These are phyloP conservation scores for Aspergillus aculeatus DNA, from an alignment of 2,329 filamentous ascomycete genomes.

Conservation along the genomic window DNA sequence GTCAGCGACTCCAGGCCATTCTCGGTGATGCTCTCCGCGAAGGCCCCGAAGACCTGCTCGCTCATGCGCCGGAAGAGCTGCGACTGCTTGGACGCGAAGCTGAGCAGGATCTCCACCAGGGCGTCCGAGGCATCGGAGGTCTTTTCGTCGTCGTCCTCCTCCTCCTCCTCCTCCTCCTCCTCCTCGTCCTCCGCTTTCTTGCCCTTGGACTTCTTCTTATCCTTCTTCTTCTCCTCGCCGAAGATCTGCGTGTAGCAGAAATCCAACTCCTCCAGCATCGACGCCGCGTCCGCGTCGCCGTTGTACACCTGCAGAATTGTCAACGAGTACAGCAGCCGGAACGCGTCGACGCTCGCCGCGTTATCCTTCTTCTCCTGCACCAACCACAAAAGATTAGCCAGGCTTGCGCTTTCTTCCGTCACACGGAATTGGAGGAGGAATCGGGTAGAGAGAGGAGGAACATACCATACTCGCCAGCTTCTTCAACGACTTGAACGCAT, in stretches of 20 bases:
- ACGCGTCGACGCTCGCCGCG: conserved; percentile 54
- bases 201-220: conserved; percentile 25
- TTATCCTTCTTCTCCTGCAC: conserved; percentile 52
- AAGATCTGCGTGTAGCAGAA: conserved; percentile 67
- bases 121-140: conserved; percentile 60
- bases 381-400: conserved; percentile 27
- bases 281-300: conserved; percentile 80
- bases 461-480: conserved; percentile 39
- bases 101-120: conserved; percentile 84
- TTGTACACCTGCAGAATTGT: conserved; percentile 88
- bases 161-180: not conserved
- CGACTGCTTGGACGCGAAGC: conserved; percentile 82
- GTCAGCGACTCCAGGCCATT: conserved; percentile 67
- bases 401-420: conserved; percentile 14
- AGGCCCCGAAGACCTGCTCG: conserved; percentile 82
- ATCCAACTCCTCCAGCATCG: conserved; percentile 77
- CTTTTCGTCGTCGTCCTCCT: conserved; percentile 34
- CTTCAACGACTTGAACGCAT: conserved; percentile 43
- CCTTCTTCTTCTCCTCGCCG: conserved; percentile 51
- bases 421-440: not conserved
- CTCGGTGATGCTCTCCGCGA: conserved; percentile 70
- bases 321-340: conserved; percentile 79
- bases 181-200: not conserved
- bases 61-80: conserved; percentile 81
- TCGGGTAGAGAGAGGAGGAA: not conserved